Conservation (phyloP, 1,284 basidiomycete species). For the Rhodotorula glutinis region DNA sequence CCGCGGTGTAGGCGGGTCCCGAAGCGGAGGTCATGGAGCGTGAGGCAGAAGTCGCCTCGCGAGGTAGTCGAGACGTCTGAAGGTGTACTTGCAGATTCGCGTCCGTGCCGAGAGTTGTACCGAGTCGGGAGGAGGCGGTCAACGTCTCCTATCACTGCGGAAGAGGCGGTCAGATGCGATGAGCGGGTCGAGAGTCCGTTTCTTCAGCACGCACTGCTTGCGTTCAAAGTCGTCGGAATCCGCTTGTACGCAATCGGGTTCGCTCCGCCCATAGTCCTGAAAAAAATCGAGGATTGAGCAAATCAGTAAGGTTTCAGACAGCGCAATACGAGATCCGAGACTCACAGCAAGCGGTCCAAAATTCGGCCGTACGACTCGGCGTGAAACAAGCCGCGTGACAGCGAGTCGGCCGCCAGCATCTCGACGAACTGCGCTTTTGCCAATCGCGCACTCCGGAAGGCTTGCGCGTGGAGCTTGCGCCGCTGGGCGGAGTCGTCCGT, state of each 20-base stretch:
- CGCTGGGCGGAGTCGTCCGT: neutral
- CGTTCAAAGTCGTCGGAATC: constrained; percentile 23
- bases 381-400: constrained; percentile 5
- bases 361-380: constrained; percentile 11
- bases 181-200: too few relatives aligned
- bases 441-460: constrained; percentile 14
- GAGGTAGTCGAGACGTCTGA: neutral
- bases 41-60: neutral
- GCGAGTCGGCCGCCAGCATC: neutral
- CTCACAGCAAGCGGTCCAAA: constrained; percentile 27
- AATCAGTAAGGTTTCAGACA: neutral
- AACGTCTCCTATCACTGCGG: constrained; percentile 37
- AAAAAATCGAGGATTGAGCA: neutral
- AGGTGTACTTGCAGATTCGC: neutral
- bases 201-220: constrained; percentile 19
- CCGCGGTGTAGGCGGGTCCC: constrained; percentile 31
- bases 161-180: too few relatives aligned
- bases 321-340: neutral
- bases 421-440: constrained; percentile 24
- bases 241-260: constrained; percentile 16
- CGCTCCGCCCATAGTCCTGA: neutral
- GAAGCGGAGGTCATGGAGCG: constrained; percentile 16
- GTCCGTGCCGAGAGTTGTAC: neutral
- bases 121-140: constrained; percentile 24
- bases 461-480: neutral